These are phyloP conservation scores for Ascochyta rabiei DNA, from an alignment of 2,329 filamentous ascomycete species.

Conservation along the genomic window DNA sequence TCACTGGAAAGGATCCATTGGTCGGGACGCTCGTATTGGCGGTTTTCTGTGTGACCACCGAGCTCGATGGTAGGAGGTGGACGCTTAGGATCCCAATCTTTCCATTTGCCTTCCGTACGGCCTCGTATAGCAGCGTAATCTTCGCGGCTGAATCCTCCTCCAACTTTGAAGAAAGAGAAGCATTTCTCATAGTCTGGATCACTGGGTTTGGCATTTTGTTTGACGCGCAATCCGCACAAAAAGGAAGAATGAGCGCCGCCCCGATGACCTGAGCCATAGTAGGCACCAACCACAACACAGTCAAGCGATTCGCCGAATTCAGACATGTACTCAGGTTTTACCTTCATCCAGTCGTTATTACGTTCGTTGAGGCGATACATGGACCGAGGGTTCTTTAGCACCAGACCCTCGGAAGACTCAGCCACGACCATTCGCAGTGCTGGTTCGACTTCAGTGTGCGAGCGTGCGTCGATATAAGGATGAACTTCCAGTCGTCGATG, in stretches of 20 bases:
- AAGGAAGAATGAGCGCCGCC: conserved; percentile 86
- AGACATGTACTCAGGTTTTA: conserved; percentile 98
- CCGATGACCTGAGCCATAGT: conserved; percentile 85
- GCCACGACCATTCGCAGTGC: conserved; percentile 82
- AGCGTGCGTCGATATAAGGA: conserved; percentile 68
- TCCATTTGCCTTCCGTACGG: conserved; percentile 90
- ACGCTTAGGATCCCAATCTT: conserved; percentile 76
- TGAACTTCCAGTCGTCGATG: conserved; percentile 85
- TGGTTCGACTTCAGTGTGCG: conserved; percentile 76
- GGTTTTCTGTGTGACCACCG: conserved; percentile 69
- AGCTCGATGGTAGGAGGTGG: conserved; percentile 84
- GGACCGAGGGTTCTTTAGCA: conserved; percentile 91
- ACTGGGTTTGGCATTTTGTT: conserved; percentile 67
- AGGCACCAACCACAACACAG: conserved; percentile 86
- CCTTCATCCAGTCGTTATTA: conserved; percentile 97
- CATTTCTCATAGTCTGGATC: conserved; percentile 71
- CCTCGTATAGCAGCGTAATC: conserved; percentile 87
- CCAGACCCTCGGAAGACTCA: conserved; percentile 85
- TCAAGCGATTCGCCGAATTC: conserved; percentile 95
- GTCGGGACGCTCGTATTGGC: conserved; percentile 80
- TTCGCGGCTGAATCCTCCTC: conserved; percentile 84
- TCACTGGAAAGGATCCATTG: conserved; percentile 91
- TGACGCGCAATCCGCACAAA: conserved; percentile 82
- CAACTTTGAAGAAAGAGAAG: conserved; percentile 96
- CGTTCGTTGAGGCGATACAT: conserved; percentile 86